Conservation (phyloP, 106 monocot species). For the Cymbidium sinense region DNA sequence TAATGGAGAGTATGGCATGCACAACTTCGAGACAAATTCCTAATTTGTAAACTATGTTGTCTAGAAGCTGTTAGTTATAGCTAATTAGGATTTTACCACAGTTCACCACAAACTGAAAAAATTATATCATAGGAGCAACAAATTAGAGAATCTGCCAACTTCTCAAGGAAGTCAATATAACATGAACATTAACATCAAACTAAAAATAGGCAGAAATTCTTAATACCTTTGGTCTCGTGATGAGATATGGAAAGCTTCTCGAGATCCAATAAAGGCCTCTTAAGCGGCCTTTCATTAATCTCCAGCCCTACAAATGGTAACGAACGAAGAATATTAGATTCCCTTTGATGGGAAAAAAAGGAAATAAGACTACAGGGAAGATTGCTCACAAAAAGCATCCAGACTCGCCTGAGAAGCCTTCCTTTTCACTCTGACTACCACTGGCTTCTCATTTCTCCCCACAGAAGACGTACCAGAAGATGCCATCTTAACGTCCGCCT, state of each 20-base stretch:
- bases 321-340: background rate
- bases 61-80: background rate
- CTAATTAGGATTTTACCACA: background rate
- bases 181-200: background rate
- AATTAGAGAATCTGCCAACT: background rate
- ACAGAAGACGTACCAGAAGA: constrained; percentile 9
- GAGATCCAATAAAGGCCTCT: constrained; percentile 40
- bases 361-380: background rate
- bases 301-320: constrained; percentile 41
- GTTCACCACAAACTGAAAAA: background rate
- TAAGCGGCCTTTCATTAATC: constrained; percentile 58
- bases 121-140: background rate
- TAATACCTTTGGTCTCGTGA: constrained; percentile 17
- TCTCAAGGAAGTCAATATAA: background rate
- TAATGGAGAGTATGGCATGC: too few relatives aligned
- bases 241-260: constrained; percentile 35
- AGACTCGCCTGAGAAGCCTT: constrained; percentile 43
- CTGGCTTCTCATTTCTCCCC: constrained; percentile 29
- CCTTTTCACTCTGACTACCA: constrained; percentile 75
- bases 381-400: constrained; percentile 59
- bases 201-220: background rate
- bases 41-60: background rate
- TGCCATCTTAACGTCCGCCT: constrained; percentile 4
- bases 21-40: background rate
- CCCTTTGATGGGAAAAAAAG: background rate